Base-by-base conservation (phyloP, 2,329 filamentous ascomycete species). In the Talaromyces sp. region DNA sequence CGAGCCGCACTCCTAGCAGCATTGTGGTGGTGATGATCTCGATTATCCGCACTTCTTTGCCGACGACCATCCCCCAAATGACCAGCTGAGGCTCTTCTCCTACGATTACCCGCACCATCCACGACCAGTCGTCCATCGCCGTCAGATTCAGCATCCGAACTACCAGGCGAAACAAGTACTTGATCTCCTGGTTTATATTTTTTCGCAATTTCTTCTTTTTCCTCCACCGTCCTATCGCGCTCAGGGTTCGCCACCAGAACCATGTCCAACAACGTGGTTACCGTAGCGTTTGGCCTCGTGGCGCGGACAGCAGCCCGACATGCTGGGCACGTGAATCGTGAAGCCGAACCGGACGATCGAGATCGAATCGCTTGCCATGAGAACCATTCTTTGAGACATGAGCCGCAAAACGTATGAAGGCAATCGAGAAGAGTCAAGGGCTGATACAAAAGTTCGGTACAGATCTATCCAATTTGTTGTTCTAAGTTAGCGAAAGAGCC, bases 371-470 rank as follows among this genome's bases (percentile, higher is more conserved):
- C 87, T 75, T 96, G 92, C 76, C 87, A 95, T 66, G 82, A 81
- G 74, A 98, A 99, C 95, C 95, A 99, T 80, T 96, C 92, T 76
- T 96, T 96, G 64, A 98, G 77, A 73, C 95, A 99, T 42, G 91
- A 90, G 67, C 93, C 95, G 80, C 95, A 99, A 77, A 96, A 99
- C 52, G 93, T 97, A 78, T 96, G 92, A 50, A 96, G 85, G 74
- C 92, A 96, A 80, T 96, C 91, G 75, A 96, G 90, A 57, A 96
- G 86, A 31, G 92, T 96, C 67, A 96, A 84, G 37, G 93, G 92
- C 75, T 96, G 91, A 78, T 92, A 96, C 66, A 96, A 87, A 67
- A 96, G 85, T 76, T 98, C 95, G 69, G 93, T 96, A 82, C 95
- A 99, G 72, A 99, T 99, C 93, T 97, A 69, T 11, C 64, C 21